Conservation (phyloP, 1,139 yeast species). For the Saccharomycopsis hybrid region DNA sequence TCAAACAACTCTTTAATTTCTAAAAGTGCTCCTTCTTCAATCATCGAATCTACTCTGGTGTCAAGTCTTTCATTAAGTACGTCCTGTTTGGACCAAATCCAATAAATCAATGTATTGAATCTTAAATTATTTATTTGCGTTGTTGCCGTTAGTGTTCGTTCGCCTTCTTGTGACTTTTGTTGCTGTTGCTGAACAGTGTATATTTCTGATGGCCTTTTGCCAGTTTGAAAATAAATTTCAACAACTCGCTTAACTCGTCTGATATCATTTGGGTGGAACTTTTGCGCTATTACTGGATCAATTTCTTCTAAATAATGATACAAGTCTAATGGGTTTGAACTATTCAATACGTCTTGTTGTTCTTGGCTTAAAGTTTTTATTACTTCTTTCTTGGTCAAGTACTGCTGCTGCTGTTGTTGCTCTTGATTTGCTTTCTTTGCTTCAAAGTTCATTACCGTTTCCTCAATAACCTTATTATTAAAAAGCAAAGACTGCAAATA, state of each 20-base stretch:
- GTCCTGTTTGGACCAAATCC: conserved; percentile 71
- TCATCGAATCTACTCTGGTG: conserved; percentile 76
- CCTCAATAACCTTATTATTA: conserved; percentile 60
- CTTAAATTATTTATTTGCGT: too few species aligned
- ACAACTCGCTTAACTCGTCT: conserved; percentile 74
- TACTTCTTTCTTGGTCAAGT: conserved; percentile 23
- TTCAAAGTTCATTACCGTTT: conserved; percentile 35
- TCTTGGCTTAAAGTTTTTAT: conserved; percentile 32
- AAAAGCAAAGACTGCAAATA: conserved; percentile 76
- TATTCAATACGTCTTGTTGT: conserved; percentile 43
- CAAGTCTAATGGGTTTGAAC: conserved; percentile 50
- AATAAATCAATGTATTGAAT: conserved; percentile 60
- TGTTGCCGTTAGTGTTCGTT: too few species aligned
- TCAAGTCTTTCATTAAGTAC: conserved; percentile 62
- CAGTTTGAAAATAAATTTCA: conserved; percentile 68
- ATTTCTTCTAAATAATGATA: conserved; percentile 40
- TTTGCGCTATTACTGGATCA: conserved; percentile 71
- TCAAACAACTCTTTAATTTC: conserved; percentile 60
- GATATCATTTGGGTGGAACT: conserved; percentile 88
- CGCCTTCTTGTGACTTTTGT: too few species aligned
- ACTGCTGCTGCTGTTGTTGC: too few species aligned
- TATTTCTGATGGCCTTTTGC: conserved; percentile 61
- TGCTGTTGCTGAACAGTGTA: conserved; percentile 46
- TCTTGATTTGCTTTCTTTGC: conserved; percentile 6
- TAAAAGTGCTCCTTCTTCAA: conserved; percentile 55